Evolutionary conservation across 257 asterid genomes (phyloP).

Genomic region (Echites panduratus): DNA sequence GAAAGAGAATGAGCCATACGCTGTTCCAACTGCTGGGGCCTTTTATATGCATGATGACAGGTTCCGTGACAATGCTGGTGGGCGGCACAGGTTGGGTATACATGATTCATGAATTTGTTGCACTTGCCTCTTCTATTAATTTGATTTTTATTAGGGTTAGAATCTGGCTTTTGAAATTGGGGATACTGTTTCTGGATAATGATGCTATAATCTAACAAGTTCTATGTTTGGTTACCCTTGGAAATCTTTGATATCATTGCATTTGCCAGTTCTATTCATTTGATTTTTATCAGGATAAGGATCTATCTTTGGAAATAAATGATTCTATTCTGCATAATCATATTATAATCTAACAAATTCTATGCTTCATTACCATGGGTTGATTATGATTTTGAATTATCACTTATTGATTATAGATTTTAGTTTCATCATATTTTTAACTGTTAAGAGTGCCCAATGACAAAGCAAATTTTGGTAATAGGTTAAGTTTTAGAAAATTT

Average conservation of each 20-base stretch:
- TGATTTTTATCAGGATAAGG: neutral
- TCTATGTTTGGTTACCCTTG: too few species aligned
- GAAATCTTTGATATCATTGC: neutral
- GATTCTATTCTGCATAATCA: neutral
- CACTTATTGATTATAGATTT: neutral
- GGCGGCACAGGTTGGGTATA: conserved; percentile 59
- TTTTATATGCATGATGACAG: conserved; percentile 99
- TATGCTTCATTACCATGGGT: neutral
- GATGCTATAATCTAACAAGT: too few species aligned
- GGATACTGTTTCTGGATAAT: neutral
- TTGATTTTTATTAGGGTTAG: neutral
- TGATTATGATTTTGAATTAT: neutral
- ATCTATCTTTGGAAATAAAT: neutral
- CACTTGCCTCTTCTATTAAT: conserved; percentile 1
- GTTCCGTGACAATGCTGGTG: conserved; percentile 74
- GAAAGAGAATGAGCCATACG: conserved; percentile 74
- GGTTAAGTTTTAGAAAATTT: neutral
- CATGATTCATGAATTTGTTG: neutral
- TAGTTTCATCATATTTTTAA: neutral
- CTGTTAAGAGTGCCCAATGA: neutral
- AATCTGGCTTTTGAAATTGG: neutral
- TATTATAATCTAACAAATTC: neutral
- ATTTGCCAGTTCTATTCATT: conserved; percentile 1
- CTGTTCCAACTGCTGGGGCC: conserved; percentile 99
- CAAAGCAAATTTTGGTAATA: neutral